phyloP scores from a whole-genome alignment of 2,329 filamentous ascomycete genomes.

The Drechslerella dactyloides region DNA sequence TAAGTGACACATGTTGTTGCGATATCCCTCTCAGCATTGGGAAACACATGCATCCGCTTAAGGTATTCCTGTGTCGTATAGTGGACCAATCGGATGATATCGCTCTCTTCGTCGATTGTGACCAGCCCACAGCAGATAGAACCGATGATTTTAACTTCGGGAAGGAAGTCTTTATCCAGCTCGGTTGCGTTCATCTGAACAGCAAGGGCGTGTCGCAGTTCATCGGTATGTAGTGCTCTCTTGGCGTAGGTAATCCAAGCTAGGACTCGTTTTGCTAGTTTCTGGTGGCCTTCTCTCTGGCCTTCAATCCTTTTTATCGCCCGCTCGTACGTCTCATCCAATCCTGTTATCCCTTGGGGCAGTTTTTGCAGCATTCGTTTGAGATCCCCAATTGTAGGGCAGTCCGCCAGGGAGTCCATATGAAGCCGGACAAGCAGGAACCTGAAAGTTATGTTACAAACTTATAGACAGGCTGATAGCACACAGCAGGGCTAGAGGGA shows the following conservation, averaged over 20 bases:
- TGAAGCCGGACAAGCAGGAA: too few species aligned
- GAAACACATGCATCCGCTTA: slow-evolving; percentile 2
- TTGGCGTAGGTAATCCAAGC: slow-evolving; percentile 11
- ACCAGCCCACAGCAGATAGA: slow-evolving; percentile 55
- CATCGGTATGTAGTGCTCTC: background rate
- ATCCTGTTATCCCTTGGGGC: too few species aligned
- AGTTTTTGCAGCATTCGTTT: too few species aligned
- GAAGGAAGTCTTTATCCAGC: slow-evolving; percentile 5
- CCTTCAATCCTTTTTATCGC: too few species aligned
- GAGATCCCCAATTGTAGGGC: too few species aligned
- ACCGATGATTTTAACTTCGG: slow-evolving; percentile 1
- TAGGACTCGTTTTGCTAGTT: background rate
- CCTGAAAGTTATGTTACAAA: too few species aligned
- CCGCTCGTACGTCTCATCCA: too few species aligned
- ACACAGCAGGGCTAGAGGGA: too few species aligned
- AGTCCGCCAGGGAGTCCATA: too few species aligned
- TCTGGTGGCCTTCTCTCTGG: too few species aligned
- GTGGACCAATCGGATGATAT: slow-evolving; percentile 55
- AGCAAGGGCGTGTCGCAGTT: slow-evolving; percentile 13
- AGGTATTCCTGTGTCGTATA: slow-evolving; percentile 56
- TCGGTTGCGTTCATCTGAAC: background rate
- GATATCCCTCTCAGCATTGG: slow-evolving; percentile 4
- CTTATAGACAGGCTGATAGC: too few species aligned
- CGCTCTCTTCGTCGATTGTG: slow-evolving; percentile 54
- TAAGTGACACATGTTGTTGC: slow-evolving; percentile 11